Conservation (phyloP, 305 asterid genomes). For the Fraxinus sp. region DNA sequence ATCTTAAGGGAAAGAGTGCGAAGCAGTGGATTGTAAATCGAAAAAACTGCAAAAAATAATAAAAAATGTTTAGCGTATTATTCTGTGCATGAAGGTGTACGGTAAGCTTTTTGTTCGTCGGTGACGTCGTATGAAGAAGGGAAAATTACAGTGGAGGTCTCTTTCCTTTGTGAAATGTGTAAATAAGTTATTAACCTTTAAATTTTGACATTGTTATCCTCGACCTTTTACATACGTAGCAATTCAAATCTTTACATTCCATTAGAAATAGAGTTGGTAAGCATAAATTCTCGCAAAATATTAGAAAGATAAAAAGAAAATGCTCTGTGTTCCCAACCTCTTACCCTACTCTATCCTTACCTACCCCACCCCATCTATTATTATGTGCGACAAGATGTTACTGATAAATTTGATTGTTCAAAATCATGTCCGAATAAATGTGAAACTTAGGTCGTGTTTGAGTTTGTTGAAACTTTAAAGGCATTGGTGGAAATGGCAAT, state of each 20-base stretch:
- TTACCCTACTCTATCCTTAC: too few species aligned
- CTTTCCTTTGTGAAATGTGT: background rate
- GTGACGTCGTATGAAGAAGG: background rate
- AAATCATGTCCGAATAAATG: background rate
- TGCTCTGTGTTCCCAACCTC: too few species aligned
- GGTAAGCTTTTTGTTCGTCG: background rate
- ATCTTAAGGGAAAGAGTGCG: conserved; percentile 1
- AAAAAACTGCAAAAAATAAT: background rate
- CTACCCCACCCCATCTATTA: too few species aligned
- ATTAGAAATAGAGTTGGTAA: background rate
- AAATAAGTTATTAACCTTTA: background rate
- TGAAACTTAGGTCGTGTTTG: too few species aligned
- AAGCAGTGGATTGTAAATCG: background rate
- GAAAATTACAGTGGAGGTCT: background rate
- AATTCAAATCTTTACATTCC: background rate
- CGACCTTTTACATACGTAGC: background rate
- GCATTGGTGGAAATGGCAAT: background rate
- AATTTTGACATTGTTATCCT: background rate
- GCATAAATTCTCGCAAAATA: background rate
- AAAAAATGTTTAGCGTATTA: background rate
- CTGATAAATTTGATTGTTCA: background rate
- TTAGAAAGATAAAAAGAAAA: too few species aligned
- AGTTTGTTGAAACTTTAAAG: background rate
- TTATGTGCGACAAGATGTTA: background rate
- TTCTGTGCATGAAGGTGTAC: background rate